Percentiles rank a stretch among this genome's conserved stretches.
These are phyloP conservation scores for Aegilops speltoides DNA, from an alignment of 176 grass and related monocot genomes.

Conservation along the genomic window DNA sequence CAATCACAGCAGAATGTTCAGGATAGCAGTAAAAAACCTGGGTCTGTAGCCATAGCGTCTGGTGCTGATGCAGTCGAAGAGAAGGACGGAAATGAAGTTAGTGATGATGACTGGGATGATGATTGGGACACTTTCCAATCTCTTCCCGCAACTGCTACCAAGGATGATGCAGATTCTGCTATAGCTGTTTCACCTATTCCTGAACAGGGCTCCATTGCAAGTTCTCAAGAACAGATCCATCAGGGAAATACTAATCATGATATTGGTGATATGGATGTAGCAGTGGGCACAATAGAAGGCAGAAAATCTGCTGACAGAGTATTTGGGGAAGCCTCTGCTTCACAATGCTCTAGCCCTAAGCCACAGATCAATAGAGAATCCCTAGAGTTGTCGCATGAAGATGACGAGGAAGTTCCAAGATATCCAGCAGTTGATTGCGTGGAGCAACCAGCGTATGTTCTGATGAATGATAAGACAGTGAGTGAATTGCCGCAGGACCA, in stretches of 20 bases:
- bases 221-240: slow-evolving; percentile 22
- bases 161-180: slow-evolving; percentile 29
- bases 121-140: slow-evolving; percentile 96
- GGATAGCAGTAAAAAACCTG: slow-evolving; percentile 36
- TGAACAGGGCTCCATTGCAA: slow-evolving; percentile 12
- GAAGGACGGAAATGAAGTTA: slow-evolving; percentile 45
- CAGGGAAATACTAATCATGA: slow-evolving; percentile 26
- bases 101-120: slow-evolving; percentile 63
- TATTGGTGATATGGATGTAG: neutral
- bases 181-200: slow-evolving; percentile 29
- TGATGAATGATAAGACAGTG: slow-evolving; percentile 14
- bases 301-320: neutral
- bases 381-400: slow-evolving; percentile 17
- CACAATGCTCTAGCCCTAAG: slow-evolving; percentile 20
- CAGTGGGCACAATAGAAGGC: slow-evolving; percentile 25
- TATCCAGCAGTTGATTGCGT: slow-evolving; percentile 29
- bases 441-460: slow-evolving; percentile 27
- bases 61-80: slow-evolving; percentile 26
- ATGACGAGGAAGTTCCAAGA: slow-evolving; percentile 18
- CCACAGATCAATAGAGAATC: slow-evolving; percentile 19
- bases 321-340: slow-evolving; percentile 30
- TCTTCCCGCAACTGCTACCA: slow-evolving; percentile 53
- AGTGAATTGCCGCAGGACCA: slow-evolving; percentile 37
- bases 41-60: slow-evolving; percentile 26
- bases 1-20: slow-evolving; percentile 37